Evolutionary conservation across 345 rosid species (phyloP).

Genomic region (Eucalyptus urophylla): DNA sequence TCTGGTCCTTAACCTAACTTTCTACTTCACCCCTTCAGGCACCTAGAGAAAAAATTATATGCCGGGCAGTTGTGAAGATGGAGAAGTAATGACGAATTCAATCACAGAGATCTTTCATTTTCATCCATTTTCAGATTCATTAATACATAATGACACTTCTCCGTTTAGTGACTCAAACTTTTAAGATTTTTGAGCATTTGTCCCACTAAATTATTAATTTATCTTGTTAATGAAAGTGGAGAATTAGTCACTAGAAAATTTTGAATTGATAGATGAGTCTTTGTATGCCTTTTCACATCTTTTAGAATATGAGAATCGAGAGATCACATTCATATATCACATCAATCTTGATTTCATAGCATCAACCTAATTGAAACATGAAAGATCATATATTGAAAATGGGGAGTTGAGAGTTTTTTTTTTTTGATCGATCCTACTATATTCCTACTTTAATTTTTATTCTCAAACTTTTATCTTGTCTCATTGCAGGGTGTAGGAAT

Average conservation of each 20-base stretch:
- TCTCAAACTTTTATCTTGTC: accelerated
- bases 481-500: accelerated
- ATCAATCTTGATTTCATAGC: background rate
- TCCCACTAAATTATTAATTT: background rate
- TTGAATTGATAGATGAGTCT: background rate
- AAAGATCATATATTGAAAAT: background rate
- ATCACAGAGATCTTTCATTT: background rate
- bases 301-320: background rate
- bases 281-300: background rate
- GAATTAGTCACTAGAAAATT: background rate
- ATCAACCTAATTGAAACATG: background rate
- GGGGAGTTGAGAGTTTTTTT: background rate
- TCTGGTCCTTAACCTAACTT: background rate
- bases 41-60: background rate
- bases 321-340: background rate
- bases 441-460: accelerated
- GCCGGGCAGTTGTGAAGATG: background rate
- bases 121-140: background rate
- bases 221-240: background rate
- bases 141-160: background rate
- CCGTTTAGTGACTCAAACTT: background rate
- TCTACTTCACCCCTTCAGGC: background rate
- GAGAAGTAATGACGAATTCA: background rate
- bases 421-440: accelerated
- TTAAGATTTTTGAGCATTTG: background rate